Percentiles rank a stretch among this genome's conserved stretches.
Evolutionary conservation across 2,329 filamentous ascomycete species (phyloP).

Genomic region (Pseudocercospora crystallina): DNA sequence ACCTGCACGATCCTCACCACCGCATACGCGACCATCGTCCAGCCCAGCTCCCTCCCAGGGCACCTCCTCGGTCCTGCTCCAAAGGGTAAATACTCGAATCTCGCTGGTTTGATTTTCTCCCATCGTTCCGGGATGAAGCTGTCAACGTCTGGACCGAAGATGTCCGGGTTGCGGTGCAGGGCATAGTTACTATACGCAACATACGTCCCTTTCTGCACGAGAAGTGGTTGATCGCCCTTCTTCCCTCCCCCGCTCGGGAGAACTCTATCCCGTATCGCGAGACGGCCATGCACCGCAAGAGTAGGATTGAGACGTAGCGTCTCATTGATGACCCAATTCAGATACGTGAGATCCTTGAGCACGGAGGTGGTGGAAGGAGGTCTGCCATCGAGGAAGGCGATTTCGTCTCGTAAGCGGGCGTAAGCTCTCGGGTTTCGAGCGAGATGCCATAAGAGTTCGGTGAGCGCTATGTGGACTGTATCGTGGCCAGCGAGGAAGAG

Average conservation of each 20-base stretch:
- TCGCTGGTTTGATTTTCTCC: conserved; percentile 19
- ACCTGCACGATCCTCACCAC: neutral
- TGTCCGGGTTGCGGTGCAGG: neutral
- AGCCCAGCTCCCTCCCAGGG: neutral
- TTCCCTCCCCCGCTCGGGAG: conserved; percentile 62
- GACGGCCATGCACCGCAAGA: conserved; percentile 74
- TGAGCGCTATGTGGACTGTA: conserved; percentile 51
- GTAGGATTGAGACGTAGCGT: conserved; percentile 68
- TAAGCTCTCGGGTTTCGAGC: conserved; percentile 23
- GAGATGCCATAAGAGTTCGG: conserved; percentile 38
- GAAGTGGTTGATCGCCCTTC: conserved; percentile 55
- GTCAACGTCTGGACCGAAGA: conserved; percentile 13
- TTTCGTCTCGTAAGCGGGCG: conserved; percentile 24
- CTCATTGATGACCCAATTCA: too few species aligned
- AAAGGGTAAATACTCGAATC: conserved; percentile 17
- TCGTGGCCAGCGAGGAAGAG: conserved; percentile 55
- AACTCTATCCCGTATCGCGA: conserved; percentile 70
- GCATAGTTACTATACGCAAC: neutral
- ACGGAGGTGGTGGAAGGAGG: too few species aligned
- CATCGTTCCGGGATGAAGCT: conserved; percentile 15
- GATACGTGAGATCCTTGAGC: too few species aligned
- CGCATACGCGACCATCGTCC: neutral
- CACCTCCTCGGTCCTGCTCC: conserved; percentile 40
- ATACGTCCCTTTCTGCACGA: conserved; percentile 30
- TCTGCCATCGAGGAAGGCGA: conserved; percentile 12